Base-by-base conservation (phyloP, 306 rosid species). In the Quercus mongolica region DNA sequence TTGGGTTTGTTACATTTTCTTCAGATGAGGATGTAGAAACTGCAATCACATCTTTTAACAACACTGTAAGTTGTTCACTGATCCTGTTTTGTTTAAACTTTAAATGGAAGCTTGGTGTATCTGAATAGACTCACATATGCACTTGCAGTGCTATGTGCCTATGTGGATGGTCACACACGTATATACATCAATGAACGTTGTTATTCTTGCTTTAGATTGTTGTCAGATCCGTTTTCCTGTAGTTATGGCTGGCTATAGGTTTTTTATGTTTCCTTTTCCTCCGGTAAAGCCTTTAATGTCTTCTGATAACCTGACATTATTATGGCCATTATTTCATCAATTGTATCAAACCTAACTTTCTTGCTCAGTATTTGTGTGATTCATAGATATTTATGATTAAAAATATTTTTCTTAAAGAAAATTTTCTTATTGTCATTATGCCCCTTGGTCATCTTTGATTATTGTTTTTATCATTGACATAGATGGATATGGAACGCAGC, bases 1-100 rank as follows among this genome's bases (percentile, higher is more conserved):
- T 87, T 55, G 99, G 99, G 57, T 95, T 95, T 77, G 94, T 95
- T 79, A 72, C 88, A 11, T 95, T 95, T 84, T 87, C 98, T 68
- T 90, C 96, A 1, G 97, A 90, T 59, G 97, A 95, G 85, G 98
- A 95, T 82, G 97, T 91, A 54, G 96, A 91, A 76, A 83, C 94
- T 49, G 94, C 99, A 23, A 91, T 92, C 77, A 80, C 91, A 20
- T 90, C 97, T 61, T 86, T 90, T 83, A 92, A 92, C 92, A 87
- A 91, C 65, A 72, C 92, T 82, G 99, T 95, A 85, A 90, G 99
- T 87, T 85, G 71, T 58, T 83, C 65, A 14, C 70, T 78, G 21
- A 49, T 64, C 62, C 15, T 69, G 14, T 64, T 21, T 55, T 78
- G 49, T 71, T 78, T 31, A 56, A 33, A 51, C 69, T 71, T 76